Evolutionary conservation across 2,329 filamentous ascomycete genomes (phyloP), one percentile per base, ranked within the genome.

Genomic region (Penicillium olsonii): DNA sequence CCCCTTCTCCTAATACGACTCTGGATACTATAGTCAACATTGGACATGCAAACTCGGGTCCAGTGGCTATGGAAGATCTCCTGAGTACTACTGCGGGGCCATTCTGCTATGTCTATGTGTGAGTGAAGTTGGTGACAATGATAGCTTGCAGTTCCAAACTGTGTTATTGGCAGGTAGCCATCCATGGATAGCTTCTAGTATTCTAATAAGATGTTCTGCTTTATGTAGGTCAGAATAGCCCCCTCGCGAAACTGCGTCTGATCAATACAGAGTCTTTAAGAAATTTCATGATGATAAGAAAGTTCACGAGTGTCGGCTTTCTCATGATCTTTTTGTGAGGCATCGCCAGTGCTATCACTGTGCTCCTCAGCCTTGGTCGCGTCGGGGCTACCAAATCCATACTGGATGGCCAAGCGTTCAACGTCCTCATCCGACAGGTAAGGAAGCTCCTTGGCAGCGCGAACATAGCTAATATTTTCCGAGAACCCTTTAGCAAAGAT

Each of bases 41-140:
- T 20, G 73, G 72, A 0, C 57, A 59, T 14, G 69, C 71, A 6
- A 64, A 69, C 20, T 64, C 65, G 1, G 55, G 59, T 5, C 50
- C 54, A 12, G 66, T 69, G 27, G 66, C 57, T 10, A 69, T 76
- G 45, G 55, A 57, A 7, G 68, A 75, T 29, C 54, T 71, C n/a
- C 69, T 74, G 58, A 70, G 67, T 48, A 76, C 75, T 0, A 64
- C 73, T 10, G 69, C 45, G 11, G 75, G 75, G 2, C 73, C 69
- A 2, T 75, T 78, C 47, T 78, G 75, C 53, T 78, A 77, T 50
- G 64, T 75, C 5, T 77, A 77, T 57, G 57, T 59, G 3, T 72
- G 54, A 14, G 12, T n/a, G n/a, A 3, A n/a, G 29, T n/a, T n/a
- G 8, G 22, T 24, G 22, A 8, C 29, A 31, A 31, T 14, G 12